Conservation (phyloP, 768 basidiomycete species). For the Myochromella boudieri region DNA sequence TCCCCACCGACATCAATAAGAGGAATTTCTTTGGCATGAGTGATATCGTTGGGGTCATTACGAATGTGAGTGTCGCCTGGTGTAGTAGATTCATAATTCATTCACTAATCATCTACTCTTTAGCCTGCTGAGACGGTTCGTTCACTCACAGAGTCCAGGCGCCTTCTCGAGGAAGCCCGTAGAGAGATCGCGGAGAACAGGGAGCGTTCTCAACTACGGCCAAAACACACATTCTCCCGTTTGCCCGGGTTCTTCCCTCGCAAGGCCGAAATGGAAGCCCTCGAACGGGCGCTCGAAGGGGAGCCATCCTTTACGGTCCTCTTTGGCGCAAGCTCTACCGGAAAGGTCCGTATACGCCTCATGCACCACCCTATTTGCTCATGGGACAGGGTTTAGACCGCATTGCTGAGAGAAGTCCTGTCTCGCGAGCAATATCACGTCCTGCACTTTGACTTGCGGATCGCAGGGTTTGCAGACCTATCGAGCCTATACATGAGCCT, state of each 20-base stretch:
- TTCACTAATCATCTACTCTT: neutral
- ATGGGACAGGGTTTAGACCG: slow-evolving; percentile 50
- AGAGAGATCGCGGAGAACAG: slow-evolving; percentile 69
- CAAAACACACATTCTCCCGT: slow-evolving; percentile 77
- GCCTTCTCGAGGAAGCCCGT: slow-evolving; percentile 74
- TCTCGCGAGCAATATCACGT: slow-evolving; percentile 70
- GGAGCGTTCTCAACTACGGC: slow-evolving; percentile 63
- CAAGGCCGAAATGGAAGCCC: slow-evolving; percentile 60
- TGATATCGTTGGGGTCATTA: slow-evolving; percentile 72
- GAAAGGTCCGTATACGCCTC: slow-evolving; percentile 52
- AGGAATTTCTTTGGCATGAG: slow-evolving; percentile 79
- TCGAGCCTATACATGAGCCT: slow-evolving; percentile 75
- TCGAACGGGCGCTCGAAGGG: slow-evolving; percentile 64
- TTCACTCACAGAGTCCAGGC: slow-evolving; percentile 75
- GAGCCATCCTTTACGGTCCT: slow-evolving; percentile 80
- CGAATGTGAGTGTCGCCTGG: slow-evolving; percentile 72
- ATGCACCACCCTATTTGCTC: neutral
- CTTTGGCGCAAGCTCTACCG: slow-evolving; percentile 79
- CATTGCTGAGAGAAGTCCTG: slow-evolving; percentile 76
- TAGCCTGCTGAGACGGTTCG: slow-evolving; percentile 80
- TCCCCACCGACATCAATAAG: slow-evolving; percentile 61
- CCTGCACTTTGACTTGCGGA: slow-evolving; percentile 80
- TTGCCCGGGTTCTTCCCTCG: slow-evolving; percentile 75
- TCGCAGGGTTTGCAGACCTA: slow-evolving; percentile 82
- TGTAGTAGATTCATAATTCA: neutral